Evolutionary conservation across 805 yeast genomes (phyloP).

Genomic region (Candida succiphila): DNA sequence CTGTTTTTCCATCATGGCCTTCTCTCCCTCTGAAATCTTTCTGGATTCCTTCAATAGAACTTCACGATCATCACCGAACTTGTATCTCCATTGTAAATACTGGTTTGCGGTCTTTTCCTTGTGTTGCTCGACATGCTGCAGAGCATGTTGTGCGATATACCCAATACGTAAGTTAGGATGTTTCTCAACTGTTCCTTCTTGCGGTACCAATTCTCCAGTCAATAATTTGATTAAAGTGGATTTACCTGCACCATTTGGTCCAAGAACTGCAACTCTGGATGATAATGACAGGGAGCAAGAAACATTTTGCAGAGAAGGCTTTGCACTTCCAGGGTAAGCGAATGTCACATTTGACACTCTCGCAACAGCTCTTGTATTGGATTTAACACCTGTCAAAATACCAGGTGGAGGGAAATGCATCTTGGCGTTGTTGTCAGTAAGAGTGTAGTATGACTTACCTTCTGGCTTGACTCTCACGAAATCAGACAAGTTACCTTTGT

Average conservation of each 20-base stretch:
- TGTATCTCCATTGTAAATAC: slow-evolving; percentile 96
- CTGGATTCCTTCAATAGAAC: slow-evolving; percentile 89
- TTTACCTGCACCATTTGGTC: slow-evolving; percentile 99
- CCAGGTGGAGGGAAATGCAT: slow-evolving; percentile 99
- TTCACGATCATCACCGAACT: slow-evolving; percentile 97
- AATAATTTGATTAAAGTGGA: slow-evolving; percentile 88
- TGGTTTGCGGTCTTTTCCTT: slow-evolving; percentile 97
- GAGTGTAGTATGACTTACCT: slow-evolving; percentile 91
- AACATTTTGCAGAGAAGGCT: slow-evolving; percentile 71
- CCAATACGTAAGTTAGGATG: slow-evolving; percentile 98
- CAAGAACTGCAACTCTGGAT: slow-evolving; percentile 94
- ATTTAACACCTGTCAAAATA: slow-evolving; percentile 91
- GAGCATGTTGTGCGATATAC: slow-evolving; percentile 96
- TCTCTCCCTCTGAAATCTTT: slow-evolving; percentile 59
- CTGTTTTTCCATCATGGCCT: slow-evolving; percentile 64
- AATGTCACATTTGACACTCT: slow-evolving; percentile 73
- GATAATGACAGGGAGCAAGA: slow-evolving; percentile 88
- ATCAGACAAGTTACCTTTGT: slow-evolving; percentile 91
- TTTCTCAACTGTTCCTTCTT: slow-evolving; percentile 85
- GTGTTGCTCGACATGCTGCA: slow-evolving; percentile 94
- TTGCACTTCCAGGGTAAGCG: slow-evolving; percentile 79
- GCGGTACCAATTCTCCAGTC: slow-evolving; percentile 87
- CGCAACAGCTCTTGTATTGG: slow-evolving; percentile 82
- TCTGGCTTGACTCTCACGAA: slow-evolving; percentile 91
- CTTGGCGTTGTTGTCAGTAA: slow-evolving; percentile 85